Percentiles rank a stretch among this genome's conserved stretches.
These are phyloP conservation scores for Plasmodium cynomolgi DNA, from an alignment of 169 alveolate genomes.

Conservation along the genomic window DNA sequence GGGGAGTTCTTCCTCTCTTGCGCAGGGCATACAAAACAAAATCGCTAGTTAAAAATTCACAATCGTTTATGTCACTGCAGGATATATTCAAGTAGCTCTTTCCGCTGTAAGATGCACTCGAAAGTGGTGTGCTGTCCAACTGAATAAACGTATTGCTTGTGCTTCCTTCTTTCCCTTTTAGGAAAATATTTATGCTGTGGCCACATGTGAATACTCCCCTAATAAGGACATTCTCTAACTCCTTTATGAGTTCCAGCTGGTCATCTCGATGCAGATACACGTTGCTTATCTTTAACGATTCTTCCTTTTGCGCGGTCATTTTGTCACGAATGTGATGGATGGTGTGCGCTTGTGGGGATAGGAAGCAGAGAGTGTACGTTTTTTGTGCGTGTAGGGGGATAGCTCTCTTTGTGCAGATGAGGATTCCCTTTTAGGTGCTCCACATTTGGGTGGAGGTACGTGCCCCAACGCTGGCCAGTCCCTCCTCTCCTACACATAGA, in stretches of 20 bases:
- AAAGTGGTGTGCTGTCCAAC: not conserved
- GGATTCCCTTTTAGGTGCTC: not conserved
- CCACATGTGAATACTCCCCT: conserved; percentile 27
- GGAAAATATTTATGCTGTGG: conserved; percentile 33
- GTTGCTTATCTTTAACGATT: conserved; percentile 23
- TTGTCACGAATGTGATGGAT: not conserved
- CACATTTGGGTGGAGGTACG: not conserved
- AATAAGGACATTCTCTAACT: conserved; percentile 57
- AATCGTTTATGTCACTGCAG: not conserved
- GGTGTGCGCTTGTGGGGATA: no score
- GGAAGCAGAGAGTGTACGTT: not conserved
- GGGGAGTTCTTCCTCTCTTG: not conserved
- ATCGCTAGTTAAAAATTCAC: conserved; percentile 2
- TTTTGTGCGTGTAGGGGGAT: not conserved
- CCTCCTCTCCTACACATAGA: not conserved
- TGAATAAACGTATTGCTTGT: conserved; percentile 7
- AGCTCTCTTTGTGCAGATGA: not conserved
- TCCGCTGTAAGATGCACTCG: not conserved
- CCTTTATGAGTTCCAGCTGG: conserved; percentile 19
- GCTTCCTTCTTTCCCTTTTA: not conserved
- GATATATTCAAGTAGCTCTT: conserved; percentile 32
- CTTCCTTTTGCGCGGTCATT: not conserved
- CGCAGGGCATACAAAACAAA: conserved; percentile 20
- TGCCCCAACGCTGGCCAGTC: not conserved
- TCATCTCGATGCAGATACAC: conserved; percentile 49